Conservation (phyloP, 441 rosid genomes). For the Arabidopsis hybrid region DNA sequence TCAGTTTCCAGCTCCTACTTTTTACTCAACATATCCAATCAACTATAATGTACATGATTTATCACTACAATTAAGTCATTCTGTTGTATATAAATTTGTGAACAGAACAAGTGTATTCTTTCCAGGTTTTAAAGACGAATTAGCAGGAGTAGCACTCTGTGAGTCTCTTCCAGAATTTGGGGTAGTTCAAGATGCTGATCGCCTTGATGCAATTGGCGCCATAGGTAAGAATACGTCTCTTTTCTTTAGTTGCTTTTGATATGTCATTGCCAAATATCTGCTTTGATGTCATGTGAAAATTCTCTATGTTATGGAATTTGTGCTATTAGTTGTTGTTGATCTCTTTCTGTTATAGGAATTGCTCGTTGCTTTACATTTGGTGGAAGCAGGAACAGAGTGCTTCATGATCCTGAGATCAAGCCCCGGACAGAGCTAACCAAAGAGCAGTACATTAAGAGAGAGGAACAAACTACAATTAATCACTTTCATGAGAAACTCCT, state of each 20-base stretch:
- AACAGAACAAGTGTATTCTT: slow-evolving; percentile 10
- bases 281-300: neutral
- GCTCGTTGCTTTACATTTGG: slow-evolving; percentile 91
- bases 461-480: slow-evolving; percentile 82
- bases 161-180: slow-evolving; percentile 72
- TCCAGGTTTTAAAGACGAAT: slow-evolving; percentile 83
- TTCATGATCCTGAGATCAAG: slow-evolving; percentile 74
- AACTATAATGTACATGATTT: slow-evolving; percentile 9
- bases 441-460: slow-evolving; percentile 75
- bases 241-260: slow-evolving; percentile 12
- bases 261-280: neutral
- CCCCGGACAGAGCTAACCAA: slow-evolving; percentile 71
- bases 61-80: slow-evolving; percentile 1
- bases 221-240: slow-evolving; percentile 56
- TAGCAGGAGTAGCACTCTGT: slow-evolving; percentile 50
- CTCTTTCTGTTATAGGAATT: slow-evolving; percentile 58
- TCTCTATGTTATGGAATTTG: neutral
- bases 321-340: neutral
- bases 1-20: slow-evolving; percentile 39
- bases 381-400: slow-evolving; percentile 73
- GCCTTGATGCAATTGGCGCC: slow-evolving; percentile 93
- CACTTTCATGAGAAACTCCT: slow-evolving; percentile 94
- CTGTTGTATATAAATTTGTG: neutral
- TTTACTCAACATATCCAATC: slow-evolving; percentile 18
- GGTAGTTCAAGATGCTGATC: slow-evolving; percentile 92